Evolutionary conservation across 2,329 filamentous ascomycete species (phyloP), one percentile per base, ranked within the genome.

Genomic region (Clonostachys byssicola): DNA sequence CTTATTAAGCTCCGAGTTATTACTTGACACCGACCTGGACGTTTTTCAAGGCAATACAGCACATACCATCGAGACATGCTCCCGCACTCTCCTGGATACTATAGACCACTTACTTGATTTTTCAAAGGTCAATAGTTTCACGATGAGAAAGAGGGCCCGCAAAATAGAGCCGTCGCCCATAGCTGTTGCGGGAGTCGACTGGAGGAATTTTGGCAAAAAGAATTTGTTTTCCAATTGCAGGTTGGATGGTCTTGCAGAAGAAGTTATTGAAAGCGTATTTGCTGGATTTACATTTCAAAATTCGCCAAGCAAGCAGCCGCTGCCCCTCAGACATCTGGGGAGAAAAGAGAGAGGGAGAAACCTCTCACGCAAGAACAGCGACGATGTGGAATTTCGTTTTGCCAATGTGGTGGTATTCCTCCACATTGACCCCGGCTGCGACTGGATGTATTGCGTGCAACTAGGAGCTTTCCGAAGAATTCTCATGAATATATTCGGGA

Each of bases 401-500:
- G 14, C 36, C 3, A 42, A 51, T 4, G 56, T 78, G 4, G 65
- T 70, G 14, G 66, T 82, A 34, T 67, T 75, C 16, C 60, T 81
- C 6, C 72, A 79, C 51, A 71, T 83, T 13, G 70, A 75, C 4
- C 68, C 57, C 48, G 67, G 18, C 51, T 68, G 45, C 53, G 68
- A 57, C 10, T 85, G 81, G 78, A 60, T 64, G 1, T 81, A 80
- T 54, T 65, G 72, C n/a, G 73, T 75, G 0, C 75, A 83, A 42
- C 70, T 77, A 0, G 81, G 81, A 1, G 69, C 69, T 0, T 51
- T 71, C 10, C 62, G 70, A 12, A 71, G 80, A 1, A 76, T 85
- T 20, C 66, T 85, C 18, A 81, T 84, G 78, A 85, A 85, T 40
- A 51, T 85, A 0, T 74, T 84, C 34, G 78, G 80, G 9, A 85